Conservation (phyloP, 129 eudicot genomes). For the Pseudognaphalium luteoalbum region DNA sequence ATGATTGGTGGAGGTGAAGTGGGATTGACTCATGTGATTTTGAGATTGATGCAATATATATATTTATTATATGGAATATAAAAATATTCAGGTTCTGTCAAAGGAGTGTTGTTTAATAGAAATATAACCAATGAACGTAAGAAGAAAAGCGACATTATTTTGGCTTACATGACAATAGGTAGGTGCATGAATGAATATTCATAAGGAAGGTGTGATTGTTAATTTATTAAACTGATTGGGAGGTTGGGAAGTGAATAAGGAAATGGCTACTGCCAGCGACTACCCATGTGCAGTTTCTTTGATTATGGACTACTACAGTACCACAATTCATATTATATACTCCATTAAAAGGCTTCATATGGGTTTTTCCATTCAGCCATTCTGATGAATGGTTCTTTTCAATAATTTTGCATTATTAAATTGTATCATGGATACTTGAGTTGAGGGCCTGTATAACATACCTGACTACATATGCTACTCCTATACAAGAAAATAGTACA, state of each 20-base stretch:
- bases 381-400: conserved; percentile 12
- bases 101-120: conserved; percentile 3
- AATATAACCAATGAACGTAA: conserved; percentile 20
- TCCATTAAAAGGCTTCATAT: conserved; percentile 1
- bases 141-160: conserved; percentile 26
- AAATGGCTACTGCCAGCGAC: conserved; percentile 43
- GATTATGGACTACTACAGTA: conserved; percentile 38
- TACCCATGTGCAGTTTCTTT: conserved; percentile 50
- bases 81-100: conserved; percentile 7
- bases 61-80: conserved; percentile 1
- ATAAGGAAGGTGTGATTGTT: conserved; percentile 24
- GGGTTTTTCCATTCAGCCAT: conserved; percentile 17
- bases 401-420: conserved; percentile 1
- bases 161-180: conserved; percentile 23
- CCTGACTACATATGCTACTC: too few species aligned
- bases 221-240: conserved; percentile 35
- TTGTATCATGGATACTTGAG: conserved; percentile 7
- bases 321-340: conserved; percentile 19
- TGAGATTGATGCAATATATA: conserved; percentile 34
- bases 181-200: conserved; percentile 18
- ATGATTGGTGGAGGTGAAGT: conserved; percentile 48
- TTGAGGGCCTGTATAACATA: background rate
- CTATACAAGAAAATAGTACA: too few species aligned
- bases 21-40: conserved; percentile 42
- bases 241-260: conserved; percentile 32